Evolutionary conservation across 192 early-diverging fungal species (phyloP).

Genomic region (Jimgerdemannia lactiflua): DNA sequence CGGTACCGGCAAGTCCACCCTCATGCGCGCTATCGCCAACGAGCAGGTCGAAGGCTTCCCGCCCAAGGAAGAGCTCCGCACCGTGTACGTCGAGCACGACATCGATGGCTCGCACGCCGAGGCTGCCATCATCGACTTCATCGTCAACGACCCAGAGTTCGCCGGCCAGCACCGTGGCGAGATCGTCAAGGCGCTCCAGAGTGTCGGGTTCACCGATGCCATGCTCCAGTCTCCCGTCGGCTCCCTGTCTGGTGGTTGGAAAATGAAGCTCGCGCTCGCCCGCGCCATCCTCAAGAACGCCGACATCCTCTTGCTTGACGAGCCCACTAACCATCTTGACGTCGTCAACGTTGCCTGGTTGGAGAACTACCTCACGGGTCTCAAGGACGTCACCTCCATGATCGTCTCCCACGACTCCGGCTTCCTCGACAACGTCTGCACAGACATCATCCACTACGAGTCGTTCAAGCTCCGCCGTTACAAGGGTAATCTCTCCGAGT

Average conservation of each 20-base stretch:
- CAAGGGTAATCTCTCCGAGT: conserved; percentile 76
- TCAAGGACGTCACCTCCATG: conserved; percentile 76
- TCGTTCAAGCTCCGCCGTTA: conserved; percentile 72
- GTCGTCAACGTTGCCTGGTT: conserved; percentile 57
- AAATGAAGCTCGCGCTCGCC: conserved; percentile 87
- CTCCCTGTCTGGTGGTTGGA: conserved; percentile 85
- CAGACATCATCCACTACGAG: conserved; percentile 85
- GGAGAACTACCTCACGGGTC: conserved; percentile 67
- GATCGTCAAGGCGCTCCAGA: conserved; percentile 47
- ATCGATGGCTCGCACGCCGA: conserved; percentile 74
- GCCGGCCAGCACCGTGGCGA: conserved; percentile 53
- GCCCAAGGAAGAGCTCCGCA: conserved; percentile 65
- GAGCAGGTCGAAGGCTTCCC: conserved; percentile 84
- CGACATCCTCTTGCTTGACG: conserved; percentile 82
- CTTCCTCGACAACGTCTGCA: conserved; percentile 79
- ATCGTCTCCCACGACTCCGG: conserved; percentile 87
- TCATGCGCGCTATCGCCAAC: conserved; percentile 84
- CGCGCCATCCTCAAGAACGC: conserved; percentile 84
- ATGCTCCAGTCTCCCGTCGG: conserved; percentile 65
- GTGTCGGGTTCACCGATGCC: conserved; percentile 68
- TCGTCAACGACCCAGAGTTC: conserved; percentile 51
- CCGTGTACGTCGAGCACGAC: conserved; percentile 78
- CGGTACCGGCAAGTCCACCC: conserved; percentile 84
- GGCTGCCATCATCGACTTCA: conserved; percentile 65
- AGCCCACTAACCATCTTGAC: conserved; percentile 87